phyloP scores from a whole-genome alignment of 495 filamentous ascomycete species.

The Aspergillus conjunctus region DNA sequence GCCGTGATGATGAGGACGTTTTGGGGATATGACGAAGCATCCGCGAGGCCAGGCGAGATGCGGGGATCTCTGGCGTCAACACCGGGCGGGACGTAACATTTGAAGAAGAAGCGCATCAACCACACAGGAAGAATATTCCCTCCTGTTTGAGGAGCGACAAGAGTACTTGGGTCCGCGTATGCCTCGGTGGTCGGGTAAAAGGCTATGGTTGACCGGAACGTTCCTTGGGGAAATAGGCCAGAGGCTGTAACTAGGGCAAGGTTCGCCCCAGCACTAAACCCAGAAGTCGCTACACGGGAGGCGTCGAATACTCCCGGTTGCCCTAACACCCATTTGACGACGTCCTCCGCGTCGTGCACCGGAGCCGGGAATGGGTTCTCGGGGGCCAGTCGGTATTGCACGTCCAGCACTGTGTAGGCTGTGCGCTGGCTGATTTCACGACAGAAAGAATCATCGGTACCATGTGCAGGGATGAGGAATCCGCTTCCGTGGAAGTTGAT shows the following conservation, averaged over 20 bases:
- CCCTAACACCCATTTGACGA: slow-evolving; percentile 32
- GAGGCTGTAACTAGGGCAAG: slow-evolving; percentile 39
- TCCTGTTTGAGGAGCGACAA: slow-evolving; percentile 20
- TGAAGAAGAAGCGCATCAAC: slow-evolving; percentile 29
- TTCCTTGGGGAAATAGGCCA: slow-evolving; percentile 2
- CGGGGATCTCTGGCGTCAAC: slow-evolving; percentile 41
- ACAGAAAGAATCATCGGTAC: slow-evolving; percentile 45
- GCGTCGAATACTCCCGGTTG: slow-evolving; percentile 35
- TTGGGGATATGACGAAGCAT: slow-evolving; percentile 3
- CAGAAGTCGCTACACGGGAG: slow-evolving; percentile 39
- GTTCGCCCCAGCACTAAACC: slow-evolving; percentile 50
- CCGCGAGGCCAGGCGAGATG: slow-evolving; percentile 36
- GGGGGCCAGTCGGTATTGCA: slow-evolving; percentile 76
- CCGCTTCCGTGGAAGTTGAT: slow-evolving; percentile 51
- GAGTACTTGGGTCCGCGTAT: slow-evolving; percentile 10
- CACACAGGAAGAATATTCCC: slow-evolving; percentile 23
- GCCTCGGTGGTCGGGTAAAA: slow-evolving; percentile 47
- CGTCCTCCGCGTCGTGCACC: slow-evolving; percentile 64
- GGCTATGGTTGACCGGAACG: slow-evolving; percentile 37
- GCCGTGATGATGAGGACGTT: slow-evolving; percentile 17
- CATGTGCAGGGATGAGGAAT: slow-evolving; percentile 42
- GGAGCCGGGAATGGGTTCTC: slow-evolving; percentile 76
- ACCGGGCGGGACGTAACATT: slow-evolving; percentile 28
- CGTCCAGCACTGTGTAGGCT: slow-evolving; percentile 45
- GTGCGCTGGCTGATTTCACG: slow-evolving; percentile 37